Percentiles rank a stretch among this genome's conserved stretches.
Evolutionary conservation across 2,329 filamentous ascomycete species (phyloP).

Genomic region (Penicillium thymicola): DNA sequence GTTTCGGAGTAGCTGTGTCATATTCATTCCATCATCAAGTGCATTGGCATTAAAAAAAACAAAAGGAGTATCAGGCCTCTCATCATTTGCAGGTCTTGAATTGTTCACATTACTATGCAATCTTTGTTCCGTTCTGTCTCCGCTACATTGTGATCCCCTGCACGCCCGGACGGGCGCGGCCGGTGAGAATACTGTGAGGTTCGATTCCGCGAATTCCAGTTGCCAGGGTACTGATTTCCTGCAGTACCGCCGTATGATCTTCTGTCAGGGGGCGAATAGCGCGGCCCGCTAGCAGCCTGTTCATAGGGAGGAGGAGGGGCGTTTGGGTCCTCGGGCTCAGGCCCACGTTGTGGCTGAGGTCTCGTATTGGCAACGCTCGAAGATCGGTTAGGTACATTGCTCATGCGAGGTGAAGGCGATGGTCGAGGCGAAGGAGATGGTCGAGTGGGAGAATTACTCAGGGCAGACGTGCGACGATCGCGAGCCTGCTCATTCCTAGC

Average conservation of each 20-base stretch:
- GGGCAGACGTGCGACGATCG: slow-evolving; percentile 20
- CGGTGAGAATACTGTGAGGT: slow-evolving; percentile 1
- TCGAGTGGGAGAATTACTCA: slow-evolving; percentile 16
- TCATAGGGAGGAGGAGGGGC: slow-evolving; percentile 64
- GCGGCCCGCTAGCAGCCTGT: slow-evolving; percentile 57
- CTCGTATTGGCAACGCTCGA: slow-evolving; percentile 22
- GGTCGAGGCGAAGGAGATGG: slow-evolving; percentile 10
- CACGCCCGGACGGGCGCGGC: neutral
- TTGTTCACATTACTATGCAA: slow-evolving; percentile 42
- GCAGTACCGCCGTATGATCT: slow-evolving; percentile 35
- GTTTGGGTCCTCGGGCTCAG: slow-evolving; percentile 44
- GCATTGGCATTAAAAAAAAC: neutral
- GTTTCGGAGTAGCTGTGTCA: neutral
- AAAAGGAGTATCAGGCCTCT: neutral
- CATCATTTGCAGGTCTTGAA: neutral
- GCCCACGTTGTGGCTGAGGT: slow-evolving; percentile 10
- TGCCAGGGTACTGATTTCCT: slow-evolving; percentile 20
- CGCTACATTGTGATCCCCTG: slow-evolving; percentile 10
- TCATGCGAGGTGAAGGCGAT: slow-evolving; percentile 11
- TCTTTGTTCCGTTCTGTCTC: slow-evolving; percentile 39
- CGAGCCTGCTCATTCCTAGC: slow-evolving; percentile 39
- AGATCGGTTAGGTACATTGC: slow-evolving; percentile 14
- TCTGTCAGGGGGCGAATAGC: slow-evolving; percentile 51
- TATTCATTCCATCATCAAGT: slow-evolving; percentile 12
- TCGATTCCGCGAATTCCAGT: slow-evolving; percentile 10